Evolutionary conservation across 2,329 filamentous ascomycete species (phyloP), one percentile per base, ranked within the genome.

Genomic region (Aspergillus sp.): DNA sequence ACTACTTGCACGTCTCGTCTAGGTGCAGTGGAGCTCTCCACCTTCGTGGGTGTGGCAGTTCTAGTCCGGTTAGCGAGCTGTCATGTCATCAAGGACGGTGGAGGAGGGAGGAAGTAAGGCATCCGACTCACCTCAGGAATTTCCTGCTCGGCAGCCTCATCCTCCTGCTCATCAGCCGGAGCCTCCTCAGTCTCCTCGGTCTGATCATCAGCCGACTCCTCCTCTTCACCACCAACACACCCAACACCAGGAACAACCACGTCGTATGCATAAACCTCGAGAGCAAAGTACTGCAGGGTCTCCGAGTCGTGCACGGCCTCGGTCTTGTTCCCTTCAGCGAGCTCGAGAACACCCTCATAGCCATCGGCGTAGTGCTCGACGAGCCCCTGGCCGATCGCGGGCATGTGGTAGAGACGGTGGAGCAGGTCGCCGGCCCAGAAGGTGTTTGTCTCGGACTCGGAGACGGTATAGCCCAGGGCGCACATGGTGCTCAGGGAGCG

Each of bases 371-470:
- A 89, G 76, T 91, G 88, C 58, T 87, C 86, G 43, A 91, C 82
- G 48, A 81, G 73, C 7, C 77, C 81, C 71, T 89, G 87, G 55
- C 85, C 85, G 66, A 91, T 81, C 30, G 77, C 77, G 4, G 87
- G 84, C 8, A 90, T 77, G 74, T 91, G 89, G 64, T 86, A 84
- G 4, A 90, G 76, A 25, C 89, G 86, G 74, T 91, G 89, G 55
- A 91, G 76, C 28, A 91, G 81, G 65, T 91, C 89, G 1, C 83
- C 83, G 0, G 85, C 88, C 82, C 86, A 91, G 80, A 84, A 91
- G 45, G 83, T 82, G 73, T 87, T 88, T 17, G 85, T 82, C 28
- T 81, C 75, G 4, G 81, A 82, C 13, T 77, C 76, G 6, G 86
- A 81, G 7, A 91, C 84, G 7, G 82, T 86, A 76, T 89, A 90